A percentile compares a stretch with the other conserved stretches of the same genome.
These are phyloP conservation scores for Yamadazyma sp. DNA, from an alignment of 805 yeast genomes.

Conservation along the genomic window DNA sequence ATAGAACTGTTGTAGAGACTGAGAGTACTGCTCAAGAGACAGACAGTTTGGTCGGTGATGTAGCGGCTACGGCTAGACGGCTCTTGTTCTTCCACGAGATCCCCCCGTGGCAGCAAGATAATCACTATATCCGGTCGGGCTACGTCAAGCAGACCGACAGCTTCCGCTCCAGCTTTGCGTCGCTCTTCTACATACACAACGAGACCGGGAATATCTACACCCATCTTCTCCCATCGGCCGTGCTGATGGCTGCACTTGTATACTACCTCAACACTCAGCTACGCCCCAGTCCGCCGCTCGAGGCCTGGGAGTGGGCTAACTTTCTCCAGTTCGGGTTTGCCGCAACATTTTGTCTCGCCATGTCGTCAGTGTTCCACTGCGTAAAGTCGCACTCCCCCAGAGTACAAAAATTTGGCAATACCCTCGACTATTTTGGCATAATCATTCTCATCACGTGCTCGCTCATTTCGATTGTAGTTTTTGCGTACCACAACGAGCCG, in stretches of 20 bases:
- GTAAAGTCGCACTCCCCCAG: constrained; percentile 63
- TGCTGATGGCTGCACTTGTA: constrained; percentile 25
- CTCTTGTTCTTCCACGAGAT: constrained; percentile 49
- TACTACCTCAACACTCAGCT: constrained; percentile 22
- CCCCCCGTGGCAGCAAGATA: constrained; percentile 74
- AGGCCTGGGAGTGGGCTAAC: constrained; percentile 46
- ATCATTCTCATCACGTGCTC: constrained; percentile 67
- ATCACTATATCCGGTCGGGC: constrained; percentile 62
- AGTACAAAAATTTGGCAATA: constrained; percentile 59
- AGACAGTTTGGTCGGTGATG: background rate
- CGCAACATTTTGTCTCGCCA: constrained; percentile 55
- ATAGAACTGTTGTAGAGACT: background rate
- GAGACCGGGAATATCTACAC: constrained; percentile 72
- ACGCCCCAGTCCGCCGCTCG: background rate
- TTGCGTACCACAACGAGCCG: constrained; percentile 47
- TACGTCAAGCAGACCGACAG: constrained; percentile 60
- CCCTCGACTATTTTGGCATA: constrained; percentile 75
- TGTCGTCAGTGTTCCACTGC: constrained; percentile 68
- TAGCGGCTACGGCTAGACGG: background rate
- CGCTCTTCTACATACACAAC: constrained; percentile 60
- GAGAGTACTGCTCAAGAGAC: background rate
- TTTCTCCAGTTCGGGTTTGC: constrained; percentile 57
- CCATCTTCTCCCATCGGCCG: constrained; percentile 53
- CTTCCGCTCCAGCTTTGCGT: constrained; percentile 43
- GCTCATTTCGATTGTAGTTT: constrained; percentile 43